phyloP scores from a whole-genome alignment of 2,329 filamentous ascomycete genomes.

The Sphaerostilbella broomeana region DNA sequence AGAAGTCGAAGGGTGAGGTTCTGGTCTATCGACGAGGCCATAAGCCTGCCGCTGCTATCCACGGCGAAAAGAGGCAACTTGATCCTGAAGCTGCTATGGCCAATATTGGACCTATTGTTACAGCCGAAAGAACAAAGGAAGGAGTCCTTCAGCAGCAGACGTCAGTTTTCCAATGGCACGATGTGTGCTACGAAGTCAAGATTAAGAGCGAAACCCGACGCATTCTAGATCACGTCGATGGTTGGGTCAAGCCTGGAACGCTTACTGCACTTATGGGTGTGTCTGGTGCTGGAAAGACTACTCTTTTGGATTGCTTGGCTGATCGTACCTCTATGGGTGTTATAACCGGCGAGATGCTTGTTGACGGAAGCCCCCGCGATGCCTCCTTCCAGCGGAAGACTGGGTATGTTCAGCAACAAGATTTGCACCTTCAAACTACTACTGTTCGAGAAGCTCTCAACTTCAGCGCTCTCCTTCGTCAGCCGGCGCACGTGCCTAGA shows the following conservation, averaged over 20 bases:
- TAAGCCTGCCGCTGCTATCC: conserved; percentile 49
- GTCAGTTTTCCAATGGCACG: conserved; percentile 78
- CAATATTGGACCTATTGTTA: conserved; percentile 43
- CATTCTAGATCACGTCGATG: conserved; percentile 79
- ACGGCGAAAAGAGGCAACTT: conserved; percentile 55
- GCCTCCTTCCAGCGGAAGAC: conserved; percentile 85
- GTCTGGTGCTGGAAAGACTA: conserved; percentile 90
- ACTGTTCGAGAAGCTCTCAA: conserved; percentile 84
- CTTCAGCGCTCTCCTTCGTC: conserved; percentile 80
- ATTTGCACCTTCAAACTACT: conserved; percentile 76
- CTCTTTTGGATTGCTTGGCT: conserved; percentile 78
- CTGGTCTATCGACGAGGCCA: conserved; percentile 68
- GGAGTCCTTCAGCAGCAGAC: conserved; percentile 50
- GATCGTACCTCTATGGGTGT: conserved; percentile 84
- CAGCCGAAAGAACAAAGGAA: conserved; percentile 34
- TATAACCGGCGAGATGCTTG: conserved; percentile 74
- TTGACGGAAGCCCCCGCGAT: conserved; percentile 61
- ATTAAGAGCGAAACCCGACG: conserved; percentile 71
- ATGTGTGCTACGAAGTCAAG: conserved; percentile 70
- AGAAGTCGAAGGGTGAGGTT: conserved; percentile 70
- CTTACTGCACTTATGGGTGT: conserved; percentile 88
- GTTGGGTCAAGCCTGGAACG: conserved; percentile 90
- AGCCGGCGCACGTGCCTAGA: conserved; percentile 65
- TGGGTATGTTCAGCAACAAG: conserved; percentile 88
- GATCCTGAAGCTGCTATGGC: conserved; percentile 50